phyloP scores from a whole-genome alignment of 2,329 filamentous ascomycete genomes.

The Elsinoe australis region DNA sequence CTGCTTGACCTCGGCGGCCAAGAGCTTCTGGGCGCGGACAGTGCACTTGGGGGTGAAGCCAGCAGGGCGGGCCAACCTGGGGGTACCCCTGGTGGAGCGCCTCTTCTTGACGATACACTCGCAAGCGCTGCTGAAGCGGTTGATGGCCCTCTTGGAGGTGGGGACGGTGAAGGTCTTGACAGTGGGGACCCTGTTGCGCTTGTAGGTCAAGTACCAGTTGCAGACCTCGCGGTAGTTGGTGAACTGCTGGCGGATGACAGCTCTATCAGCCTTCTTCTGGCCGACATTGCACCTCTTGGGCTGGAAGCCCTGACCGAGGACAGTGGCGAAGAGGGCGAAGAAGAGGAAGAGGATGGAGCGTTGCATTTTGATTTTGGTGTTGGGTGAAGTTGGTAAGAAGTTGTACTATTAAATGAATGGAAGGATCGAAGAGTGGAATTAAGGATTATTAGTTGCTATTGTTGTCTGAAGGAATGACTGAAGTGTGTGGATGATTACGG shows the following conservation, averaged over 20 bases:
- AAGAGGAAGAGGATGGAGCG: constrained; percentile 11
- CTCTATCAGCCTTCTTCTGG: constrained; percentile 3
- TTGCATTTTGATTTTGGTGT: background rate
- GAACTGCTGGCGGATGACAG: constrained; percentile 3
- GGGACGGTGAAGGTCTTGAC: background rate
- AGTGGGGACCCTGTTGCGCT: background rate
- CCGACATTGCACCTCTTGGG: background rate
- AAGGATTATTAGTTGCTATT: constrained; percentile 1
- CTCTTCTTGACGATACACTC: constrained; percentile 14
- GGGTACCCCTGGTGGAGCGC: background rate
- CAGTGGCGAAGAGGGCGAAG: constrained; percentile 9
- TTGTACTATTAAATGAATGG: too few relatives aligned
- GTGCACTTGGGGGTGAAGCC: background rate
- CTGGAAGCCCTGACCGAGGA: constrained; percentile 2
- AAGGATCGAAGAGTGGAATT: too few relatives aligned
- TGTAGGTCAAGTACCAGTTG: constrained; percentile 5
- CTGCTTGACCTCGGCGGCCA: background rate
- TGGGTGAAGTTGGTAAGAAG: background rate
- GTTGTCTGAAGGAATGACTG: constrained; percentile 1
- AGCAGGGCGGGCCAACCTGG: background rate
- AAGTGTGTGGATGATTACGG: constrained; percentile 7
- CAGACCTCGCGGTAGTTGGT: background rate
- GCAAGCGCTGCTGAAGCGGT: constrained; percentile 10
- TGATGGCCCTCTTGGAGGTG: background rate
- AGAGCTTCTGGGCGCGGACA: background rate